These are phyloP conservation scores for Gracilaria vermiculophylla DNA, from an alignment of 23 red algal genomes.

Conservation along the genomic window DNA sequence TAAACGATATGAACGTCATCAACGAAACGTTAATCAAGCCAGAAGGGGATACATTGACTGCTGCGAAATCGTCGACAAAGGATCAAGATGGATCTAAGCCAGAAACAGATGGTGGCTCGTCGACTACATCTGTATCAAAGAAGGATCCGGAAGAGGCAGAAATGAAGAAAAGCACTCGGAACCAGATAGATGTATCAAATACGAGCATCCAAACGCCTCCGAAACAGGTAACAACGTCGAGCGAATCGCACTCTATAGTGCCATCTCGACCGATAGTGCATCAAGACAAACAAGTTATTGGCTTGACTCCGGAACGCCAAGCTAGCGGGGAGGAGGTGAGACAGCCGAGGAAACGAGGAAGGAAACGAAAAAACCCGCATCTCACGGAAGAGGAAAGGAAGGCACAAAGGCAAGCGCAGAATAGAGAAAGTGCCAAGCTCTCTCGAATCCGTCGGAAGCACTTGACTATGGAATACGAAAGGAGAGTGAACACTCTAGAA, in stretches of 20 bases:
- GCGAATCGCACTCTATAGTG: background rate
- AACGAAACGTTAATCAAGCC: background rate
- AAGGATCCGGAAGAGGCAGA: background rate
- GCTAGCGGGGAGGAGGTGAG: background rate
- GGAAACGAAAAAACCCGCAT: conserved; percentile 74
- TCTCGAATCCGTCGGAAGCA: conserved; percentile 71
- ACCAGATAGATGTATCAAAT: background rate
- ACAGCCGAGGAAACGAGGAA: conserved; percentile 65
- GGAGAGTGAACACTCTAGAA: conserved; percentile 42
- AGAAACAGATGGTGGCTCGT: background rate
- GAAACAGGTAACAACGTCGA: background rate
- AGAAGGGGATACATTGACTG: background rate
- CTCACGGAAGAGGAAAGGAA: conserved; percentile 67
- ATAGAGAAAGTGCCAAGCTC: conserved; percentile 70
- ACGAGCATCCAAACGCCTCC: background rate
- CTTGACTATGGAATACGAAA: conserved; percentile 53
- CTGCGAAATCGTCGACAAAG: background rate
- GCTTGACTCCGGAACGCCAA: conserved; percentile 9
- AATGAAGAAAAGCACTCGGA: background rate
- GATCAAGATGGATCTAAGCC: background rate
- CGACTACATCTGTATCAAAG: background rate
- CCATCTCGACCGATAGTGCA: background rate
- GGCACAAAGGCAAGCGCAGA: conserved; percentile 68
- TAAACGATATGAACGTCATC: background rate
- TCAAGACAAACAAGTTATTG: conserved; percentile 29